Conservation (phyloP, 2,329 filamentous ascomycete species). For the Venturia oleaginea region DNA sequence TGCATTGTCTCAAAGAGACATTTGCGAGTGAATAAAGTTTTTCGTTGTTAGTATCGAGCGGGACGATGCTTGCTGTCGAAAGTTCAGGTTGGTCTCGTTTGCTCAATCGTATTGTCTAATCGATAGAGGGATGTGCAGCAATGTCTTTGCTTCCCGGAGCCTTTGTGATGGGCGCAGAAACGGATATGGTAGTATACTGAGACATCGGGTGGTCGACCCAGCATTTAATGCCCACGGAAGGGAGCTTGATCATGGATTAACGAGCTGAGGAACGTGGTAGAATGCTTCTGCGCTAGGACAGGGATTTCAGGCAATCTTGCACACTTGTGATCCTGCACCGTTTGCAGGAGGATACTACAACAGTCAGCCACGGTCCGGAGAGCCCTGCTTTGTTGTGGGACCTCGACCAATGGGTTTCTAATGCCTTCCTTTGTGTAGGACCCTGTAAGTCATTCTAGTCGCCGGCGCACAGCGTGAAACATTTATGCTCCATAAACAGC, state of each 20-base stretch:
- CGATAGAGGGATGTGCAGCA: not conserved
- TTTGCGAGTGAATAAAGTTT: slow-evolving; percentile 3
- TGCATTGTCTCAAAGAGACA: slow-evolving; percentile 6
- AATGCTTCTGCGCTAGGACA: slow-evolving; percentile 1
- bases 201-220: slow-evolving; percentile 1
- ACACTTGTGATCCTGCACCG: not conserved
- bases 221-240: not conserved
- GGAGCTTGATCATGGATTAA: not conserved
- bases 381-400: not conserved
- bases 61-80: not conserved
- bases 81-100: not conserved
- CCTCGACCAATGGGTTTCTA: not conserved
- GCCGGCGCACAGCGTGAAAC: slow-evolving; percentile 1
- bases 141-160: slow-evolving; percentile 11
- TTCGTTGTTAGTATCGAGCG: not conserved
- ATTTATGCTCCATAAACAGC: not conserved
- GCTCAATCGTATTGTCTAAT: not conserved
- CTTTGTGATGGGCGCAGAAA: not conserved
- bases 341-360: slow-evolving; percentile 1
- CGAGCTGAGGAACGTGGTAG: not conserved
- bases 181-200: slow-evolving; percentile 1
- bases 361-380: not conserved
- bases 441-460: slow-evolving; percentile 3
- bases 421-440: slow-evolving; percentile 1
- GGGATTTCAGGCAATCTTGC: slow-evolving; percentile 3